These are phyloP conservation scores for Penicillium psychrosexuale DNA, from an alignment of 2,329 filamentous ascomycete genomes.

Conservation along the genomic window DNA sequence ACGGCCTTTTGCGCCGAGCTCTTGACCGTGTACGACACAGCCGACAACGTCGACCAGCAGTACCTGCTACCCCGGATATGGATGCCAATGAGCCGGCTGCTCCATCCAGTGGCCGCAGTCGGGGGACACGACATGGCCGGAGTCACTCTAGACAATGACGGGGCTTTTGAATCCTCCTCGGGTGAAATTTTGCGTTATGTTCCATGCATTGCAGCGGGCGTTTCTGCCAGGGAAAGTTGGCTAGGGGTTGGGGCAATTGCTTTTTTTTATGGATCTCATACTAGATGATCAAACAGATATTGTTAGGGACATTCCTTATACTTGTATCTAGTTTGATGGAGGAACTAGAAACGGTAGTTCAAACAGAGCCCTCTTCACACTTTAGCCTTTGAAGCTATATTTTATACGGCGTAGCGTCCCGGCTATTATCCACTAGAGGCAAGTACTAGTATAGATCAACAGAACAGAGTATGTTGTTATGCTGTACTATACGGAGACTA, in stretches of 20 bases:
- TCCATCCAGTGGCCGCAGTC: slow-evolving; percentile 16
- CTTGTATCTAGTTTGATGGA: not conserved
- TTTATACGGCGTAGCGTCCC: not conserved
- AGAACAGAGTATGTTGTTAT: no score
- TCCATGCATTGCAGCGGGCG: slow-evolving; percentile 15
- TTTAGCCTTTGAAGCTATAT: not conserved
- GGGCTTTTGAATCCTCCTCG: not conserved
- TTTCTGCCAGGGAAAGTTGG: not conserved
- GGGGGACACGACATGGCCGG: slow-evolving; percentile 18
- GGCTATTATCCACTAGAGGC: not conserved
- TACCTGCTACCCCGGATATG: slow-evolving; percentile 18
- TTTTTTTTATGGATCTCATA: not conserved
- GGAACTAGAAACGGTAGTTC: not conserved
- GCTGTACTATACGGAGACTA: no score
- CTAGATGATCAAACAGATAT: not conserved
- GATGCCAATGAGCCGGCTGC: slow-evolving; percentile 25
- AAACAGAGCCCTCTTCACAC: not conserved
- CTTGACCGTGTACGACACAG: slow-evolving; percentile 33
- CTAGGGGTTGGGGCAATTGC: not conserved
- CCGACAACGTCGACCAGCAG: slow-evolving; percentile 19
- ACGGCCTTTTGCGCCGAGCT: slow-evolving; percentile 40
- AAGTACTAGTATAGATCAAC: not conserved
- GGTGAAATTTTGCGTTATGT: slow-evolving; percentile 1
- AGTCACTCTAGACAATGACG: slow-evolving; percentile 21
- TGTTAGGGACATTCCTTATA: not conserved